Percentiles rank a stretch among this genome's conserved stretches.
phyloP scores from a whole-genome alignment of 2,329 filamentous ascomycete genomes.

The Purpureocillium takamizusanense region DNA sequence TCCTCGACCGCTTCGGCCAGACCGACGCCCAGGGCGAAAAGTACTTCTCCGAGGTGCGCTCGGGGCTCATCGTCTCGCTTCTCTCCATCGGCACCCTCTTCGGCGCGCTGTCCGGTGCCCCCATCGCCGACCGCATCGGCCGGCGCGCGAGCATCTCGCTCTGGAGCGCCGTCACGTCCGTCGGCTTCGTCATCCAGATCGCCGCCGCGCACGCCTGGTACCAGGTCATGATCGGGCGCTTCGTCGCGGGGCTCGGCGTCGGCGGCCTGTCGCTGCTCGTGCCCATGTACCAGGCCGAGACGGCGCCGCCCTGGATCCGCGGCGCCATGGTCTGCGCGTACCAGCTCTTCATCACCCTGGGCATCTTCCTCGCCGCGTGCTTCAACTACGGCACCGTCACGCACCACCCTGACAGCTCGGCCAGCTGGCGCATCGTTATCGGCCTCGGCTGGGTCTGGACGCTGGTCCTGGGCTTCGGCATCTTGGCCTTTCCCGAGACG shows the following conservation, averaged over 20 bases:
- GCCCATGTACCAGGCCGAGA: conserved; percentile 69
- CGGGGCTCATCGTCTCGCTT: conserved; percentile 50
- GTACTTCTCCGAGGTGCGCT: conserved; percentile 42
- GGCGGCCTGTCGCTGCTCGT: conserved; percentile 56
- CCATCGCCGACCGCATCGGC: conserved; percentile 56
- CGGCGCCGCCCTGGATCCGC: conserved; percentile 56
- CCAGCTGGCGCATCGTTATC: conserved; percentile 53
- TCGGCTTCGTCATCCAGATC: conserved; percentile 62
- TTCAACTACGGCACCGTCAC: conserved; percentile 53
- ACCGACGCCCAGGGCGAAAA: conserved; percentile 24
- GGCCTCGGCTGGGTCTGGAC: conserved; percentile 43
- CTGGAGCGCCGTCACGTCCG: conserved; percentile 50
- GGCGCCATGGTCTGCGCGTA: conserved; percentile 58
- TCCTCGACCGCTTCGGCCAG: conserved; percentile 41
- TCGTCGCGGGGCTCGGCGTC: conserved; percentile 58
- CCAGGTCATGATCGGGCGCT: conserved; percentile 56
- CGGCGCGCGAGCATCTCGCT: conserved; percentile 53
- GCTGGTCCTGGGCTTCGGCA: conserved; percentile 36
- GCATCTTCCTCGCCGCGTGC: conserved; percentile 51
- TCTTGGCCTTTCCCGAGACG: conserved; percentile 42
- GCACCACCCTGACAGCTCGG: conserved; percentile 34
- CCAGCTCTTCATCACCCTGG: conserved; percentile 64
- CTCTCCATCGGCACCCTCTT: conserved; percentile 52
- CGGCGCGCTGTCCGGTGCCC: conserved; percentile 50
- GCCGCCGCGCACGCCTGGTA: conserved; percentile 47